Evolutionary conservation across 2,329 filamentous ascomycete genomes (phyloP).

Genomic region (Epichloe glyceriae): DNA sequence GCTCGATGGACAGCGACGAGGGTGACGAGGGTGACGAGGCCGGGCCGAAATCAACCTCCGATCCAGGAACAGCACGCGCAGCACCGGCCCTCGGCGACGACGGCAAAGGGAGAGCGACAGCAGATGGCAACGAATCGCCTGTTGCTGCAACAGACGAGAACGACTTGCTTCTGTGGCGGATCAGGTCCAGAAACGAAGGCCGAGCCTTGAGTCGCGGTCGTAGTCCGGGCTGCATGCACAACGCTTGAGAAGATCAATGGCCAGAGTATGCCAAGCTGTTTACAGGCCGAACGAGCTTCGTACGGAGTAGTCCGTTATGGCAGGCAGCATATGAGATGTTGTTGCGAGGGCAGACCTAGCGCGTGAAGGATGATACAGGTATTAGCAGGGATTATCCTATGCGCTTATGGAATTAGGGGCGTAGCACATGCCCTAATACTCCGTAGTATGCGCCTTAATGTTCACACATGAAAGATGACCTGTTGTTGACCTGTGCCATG

Average conservation of each 20-base stretch:
- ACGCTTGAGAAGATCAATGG: background rate
- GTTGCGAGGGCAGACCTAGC: background rate
- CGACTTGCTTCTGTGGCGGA: slow-evolving; percentile 23
- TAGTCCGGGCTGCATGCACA: slow-evolving; percentile 39
- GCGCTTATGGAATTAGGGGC: too few relatives aligned
- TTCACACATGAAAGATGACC: too few relatives aligned
- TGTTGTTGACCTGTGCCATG: too few relatives aligned
- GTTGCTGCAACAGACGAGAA: background rate
- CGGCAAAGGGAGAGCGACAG: slow-evolving; percentile 2
- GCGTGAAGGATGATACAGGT: too few relatives aligned
- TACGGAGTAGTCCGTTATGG: background rate
- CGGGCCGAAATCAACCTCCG: background rate
- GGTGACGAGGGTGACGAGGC: background rate
- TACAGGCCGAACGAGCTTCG: background rate
- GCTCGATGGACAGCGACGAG: background rate
- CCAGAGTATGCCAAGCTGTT: background rate
- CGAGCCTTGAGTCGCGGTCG: slow-evolving; percentile 36
- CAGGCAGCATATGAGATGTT: background rate
- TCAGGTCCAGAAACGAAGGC: slow-evolving; percentile 40
- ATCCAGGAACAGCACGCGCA: background rate
- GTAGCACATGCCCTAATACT: too few relatives aligned
- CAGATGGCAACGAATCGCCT: slow-evolving; percentile 1
- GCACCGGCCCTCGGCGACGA: slow-evolving; percentile 1
- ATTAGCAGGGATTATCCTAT: too few relatives aligned
- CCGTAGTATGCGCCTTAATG: too few relatives aligned